Evolutionary conservation across 305 asterid genomes (phyloP).

Genomic region (Fraxinus floribunda): DNA sequence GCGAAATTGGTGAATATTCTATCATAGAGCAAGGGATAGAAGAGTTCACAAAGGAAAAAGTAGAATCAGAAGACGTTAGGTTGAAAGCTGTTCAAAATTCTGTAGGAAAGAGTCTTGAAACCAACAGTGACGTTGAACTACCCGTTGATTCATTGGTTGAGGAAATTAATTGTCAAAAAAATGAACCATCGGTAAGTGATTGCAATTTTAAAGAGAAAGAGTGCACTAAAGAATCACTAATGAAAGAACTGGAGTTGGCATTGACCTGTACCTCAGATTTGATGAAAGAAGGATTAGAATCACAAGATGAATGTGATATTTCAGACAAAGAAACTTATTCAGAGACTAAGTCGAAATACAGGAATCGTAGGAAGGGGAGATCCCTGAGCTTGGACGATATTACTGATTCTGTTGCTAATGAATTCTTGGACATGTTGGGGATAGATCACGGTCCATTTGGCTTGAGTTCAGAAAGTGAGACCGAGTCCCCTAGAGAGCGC

Average conservation of each 20-base stretch:
- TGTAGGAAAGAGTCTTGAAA: slow-evolving; percentile 27
- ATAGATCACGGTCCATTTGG: slow-evolving; percentile 72
- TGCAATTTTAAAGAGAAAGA: slow-evolving; percentile 28
- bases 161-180: slow-evolving; percentile 34
- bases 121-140: slow-evolving; percentile 24
- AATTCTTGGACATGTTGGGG: slow-evolving; percentile 86
- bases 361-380: slow-evolving; percentile 45
- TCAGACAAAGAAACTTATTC: slow-evolving; percentile 25
- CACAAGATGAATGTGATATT: slow-evolving; percentile 50
- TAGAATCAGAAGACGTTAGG: slow-evolving; percentile 33
- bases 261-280: slow-evolving; percentile 48
- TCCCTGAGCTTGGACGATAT: slow-evolving; percentile 62
- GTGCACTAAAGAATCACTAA: slow-evolving; percentile 43
- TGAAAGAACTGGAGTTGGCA: slow-evolving; percentile 69
- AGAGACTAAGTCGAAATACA: slow-evolving; percentile 35
- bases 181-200: slow-evolving; percentile 34
- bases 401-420: slow-evolving; percentile 64
- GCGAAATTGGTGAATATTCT: slow-evolving; percentile 51
- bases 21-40: slow-evolving; percentile 58
- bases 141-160: slow-evolving; percentile 30
- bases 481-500: slow-evolving; percentile 91
- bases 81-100: slow-evolving; percentile 30
- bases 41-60: slow-evolving; percentile 37
- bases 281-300: slow-evolving; percentile 53
- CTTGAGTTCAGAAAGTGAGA: slow-evolving; percentile 84